Percentiles rank a stretch among this genome's conserved stretches.
Conservation (phyloP, 148 eudicot genomes). For the Persicaria maculosa region DNA sequence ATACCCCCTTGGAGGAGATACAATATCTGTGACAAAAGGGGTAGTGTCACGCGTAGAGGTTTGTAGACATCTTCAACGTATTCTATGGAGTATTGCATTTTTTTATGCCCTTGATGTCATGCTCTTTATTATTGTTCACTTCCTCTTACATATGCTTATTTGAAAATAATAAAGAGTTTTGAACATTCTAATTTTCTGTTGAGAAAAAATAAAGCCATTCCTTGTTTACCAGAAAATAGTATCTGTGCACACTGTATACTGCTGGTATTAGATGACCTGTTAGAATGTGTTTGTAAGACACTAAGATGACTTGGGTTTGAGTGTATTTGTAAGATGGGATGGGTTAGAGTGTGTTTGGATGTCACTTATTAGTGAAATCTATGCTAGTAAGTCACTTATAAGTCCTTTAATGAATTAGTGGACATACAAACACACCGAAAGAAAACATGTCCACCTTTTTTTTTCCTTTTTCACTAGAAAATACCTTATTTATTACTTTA, state of each 20-base stretch:
- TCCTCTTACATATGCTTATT: not conserved
- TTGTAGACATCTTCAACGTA: constrained; percentile 13
- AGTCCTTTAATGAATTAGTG: too few relatives aligned
- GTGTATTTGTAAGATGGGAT: too few relatives aligned
- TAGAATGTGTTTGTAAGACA: not conserved
- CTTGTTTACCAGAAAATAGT: not conserved
- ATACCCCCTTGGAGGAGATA: constrained; percentile 98
- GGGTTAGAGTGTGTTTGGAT: too few relatives aligned
- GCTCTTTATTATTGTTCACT: not conserved
- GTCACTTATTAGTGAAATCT: too few relatives aligned
- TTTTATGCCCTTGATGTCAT: not conserved
- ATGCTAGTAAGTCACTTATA: too few relatives aligned
- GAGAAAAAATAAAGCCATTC: not conserved
- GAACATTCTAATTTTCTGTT: not conserved
- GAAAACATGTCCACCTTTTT: not conserved
- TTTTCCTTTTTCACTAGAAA: not conserved
- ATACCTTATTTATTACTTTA: not conserved
- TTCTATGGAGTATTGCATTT: not conserved
- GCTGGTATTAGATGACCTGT: not conserved
- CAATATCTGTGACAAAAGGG: constrained; percentile 97
- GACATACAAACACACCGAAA: not conserved
- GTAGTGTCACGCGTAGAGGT: constrained; percentile 98
- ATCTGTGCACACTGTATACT: not conserved
- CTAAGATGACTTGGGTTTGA: too few relatives aligned
- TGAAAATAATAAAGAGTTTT: not conserved